Evolutionary conservation across 139 green algal species (phyloP).

Genomic region (Coelastrella sp.): DNA sequence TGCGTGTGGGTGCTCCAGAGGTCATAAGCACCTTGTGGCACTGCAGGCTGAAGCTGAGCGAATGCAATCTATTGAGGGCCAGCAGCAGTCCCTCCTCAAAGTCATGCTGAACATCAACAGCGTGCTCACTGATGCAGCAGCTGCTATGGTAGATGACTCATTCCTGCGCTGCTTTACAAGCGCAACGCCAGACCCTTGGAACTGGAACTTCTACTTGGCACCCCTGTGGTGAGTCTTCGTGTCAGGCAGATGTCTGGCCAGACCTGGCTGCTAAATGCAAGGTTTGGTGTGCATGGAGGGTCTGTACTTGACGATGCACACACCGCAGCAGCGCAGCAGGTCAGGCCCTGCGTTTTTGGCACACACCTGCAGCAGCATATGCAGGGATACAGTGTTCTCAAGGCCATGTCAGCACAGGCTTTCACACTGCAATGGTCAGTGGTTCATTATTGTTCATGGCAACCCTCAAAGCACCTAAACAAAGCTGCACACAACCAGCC

Average conservation of each 20-base stretch:
- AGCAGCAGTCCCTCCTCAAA: conserved; percentile 47
- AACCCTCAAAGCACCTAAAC: too few species aligned
- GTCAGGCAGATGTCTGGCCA: neutral
- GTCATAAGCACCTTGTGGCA: neutral
- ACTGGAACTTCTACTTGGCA: conserved; percentile 99
- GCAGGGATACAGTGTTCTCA: too few species aligned
- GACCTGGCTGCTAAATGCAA: too few species aligned
- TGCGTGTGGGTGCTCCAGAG: neutral
- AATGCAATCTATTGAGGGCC: neutral
- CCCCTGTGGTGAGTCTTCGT: conserved; percentile 81
- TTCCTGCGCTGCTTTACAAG: conserved; percentile 96
- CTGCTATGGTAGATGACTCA: conserved; percentile 94
- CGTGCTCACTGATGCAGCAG: conserved; percentile 85
- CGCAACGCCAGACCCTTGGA: conserved; percentile 88
- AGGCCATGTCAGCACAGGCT: too few species aligned
- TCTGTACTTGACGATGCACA: too few species aligned
- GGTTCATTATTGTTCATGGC: too few species aligned
- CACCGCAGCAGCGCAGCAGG: too few species aligned
- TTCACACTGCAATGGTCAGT: too few species aligned
- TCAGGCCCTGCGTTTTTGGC: too few species aligned
- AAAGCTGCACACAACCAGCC: too few species aligned
- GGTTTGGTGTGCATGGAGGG: too few species aligned
- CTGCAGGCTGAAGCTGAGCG: conserved; percentile 37
- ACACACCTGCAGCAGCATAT: too few species aligned
- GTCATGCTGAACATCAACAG: conserved; percentile 88